A percentile compares a stretch with the other conserved stretches of the same genome.
phyloP scores from a whole-genome alignment of 768 basidiomycete species.

The Tricholoma flavovirens region DNA sequence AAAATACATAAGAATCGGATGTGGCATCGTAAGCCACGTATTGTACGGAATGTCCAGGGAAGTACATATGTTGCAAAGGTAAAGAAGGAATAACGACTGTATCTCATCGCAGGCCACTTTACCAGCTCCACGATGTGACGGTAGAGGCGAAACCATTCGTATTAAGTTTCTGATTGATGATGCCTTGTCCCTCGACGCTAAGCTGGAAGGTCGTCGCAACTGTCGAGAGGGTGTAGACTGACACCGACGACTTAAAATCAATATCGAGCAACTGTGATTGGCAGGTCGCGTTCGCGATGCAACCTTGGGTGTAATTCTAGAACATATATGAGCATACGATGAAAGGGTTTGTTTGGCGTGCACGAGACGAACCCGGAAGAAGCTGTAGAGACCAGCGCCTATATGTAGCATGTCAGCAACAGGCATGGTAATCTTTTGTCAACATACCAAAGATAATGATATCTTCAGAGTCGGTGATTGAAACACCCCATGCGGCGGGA shows the following conservation, averaged over 20 bases:
- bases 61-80: no score
- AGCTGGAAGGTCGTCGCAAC: constrained; percentile 49
- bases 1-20: no score
- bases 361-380: constrained; percentile 44
- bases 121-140: constrained; percentile 41
- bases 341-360: not conserved
- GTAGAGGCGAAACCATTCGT: constrained; percentile 53
- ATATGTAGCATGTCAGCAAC: not conserved
- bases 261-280: constrained; percentile 54
- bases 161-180: constrained; percentile 46
- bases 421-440: not conserved
- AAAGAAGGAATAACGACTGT: no score
- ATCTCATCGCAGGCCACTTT: no score
- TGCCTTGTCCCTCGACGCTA: constrained; percentile 40
- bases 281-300: constrained; percentile 42
- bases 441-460: constrained; percentile 57
- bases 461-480: constrained; percentile 44
- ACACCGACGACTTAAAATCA: constrained; percentile 41
- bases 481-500: constrained; percentile 51
- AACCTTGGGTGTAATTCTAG: constrained; percentile 50
- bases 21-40: no score
- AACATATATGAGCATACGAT: not conserved
- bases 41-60: no score
- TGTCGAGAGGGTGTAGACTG: constrained; percentile 56
- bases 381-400: constrained; percentile 69